These are phyloP conservation scores for Boletus patriciae DNA, from an alignment of 768 basidiomycete species.

Conservation along the genomic window DNA sequence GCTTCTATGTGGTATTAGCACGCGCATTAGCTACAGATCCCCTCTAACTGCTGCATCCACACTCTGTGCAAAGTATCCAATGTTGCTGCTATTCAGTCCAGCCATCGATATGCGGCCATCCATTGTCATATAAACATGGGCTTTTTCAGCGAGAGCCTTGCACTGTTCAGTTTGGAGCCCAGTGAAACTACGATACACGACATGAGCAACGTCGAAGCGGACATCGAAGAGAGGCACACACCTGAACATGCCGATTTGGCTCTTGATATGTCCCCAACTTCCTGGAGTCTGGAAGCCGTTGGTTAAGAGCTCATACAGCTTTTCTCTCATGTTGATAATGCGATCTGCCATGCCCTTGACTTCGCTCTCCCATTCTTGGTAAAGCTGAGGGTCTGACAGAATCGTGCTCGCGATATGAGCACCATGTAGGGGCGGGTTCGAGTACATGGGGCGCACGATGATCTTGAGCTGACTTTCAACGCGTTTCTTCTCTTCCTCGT, in stretches of 20 bases:
- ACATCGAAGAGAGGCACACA: constrained; percentile 35
- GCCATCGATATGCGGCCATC: constrained; percentile 96
- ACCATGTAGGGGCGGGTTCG: constrained; percentile 93
- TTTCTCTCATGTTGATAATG: constrained; percentile 90
- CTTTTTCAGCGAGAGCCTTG: constrained; percentile 79
- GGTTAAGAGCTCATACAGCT: constrained; percentile 73
- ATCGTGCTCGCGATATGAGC: constrained; percentile 86
- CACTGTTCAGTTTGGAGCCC: constrained; percentile 80
- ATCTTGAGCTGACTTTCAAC: constrained; percentile 96
- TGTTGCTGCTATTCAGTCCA: constrained; percentile 79
- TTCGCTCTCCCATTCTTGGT: constrained; percentile 86
- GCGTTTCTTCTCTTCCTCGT: constrained; percentile 76
- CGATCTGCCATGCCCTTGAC: constrained; percentile 95
- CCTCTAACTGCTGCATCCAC: constrained; percentile 83
- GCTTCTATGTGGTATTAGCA: constrained; percentile 27
- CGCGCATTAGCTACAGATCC: constrained; percentile 48
- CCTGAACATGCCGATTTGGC: constrained; percentile 99
- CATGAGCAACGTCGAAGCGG: neutral
- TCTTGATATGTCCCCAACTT: constrained; percentile 92
- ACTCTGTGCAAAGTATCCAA: constrained; percentile 87
- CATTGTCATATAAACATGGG: constrained; percentile 91
- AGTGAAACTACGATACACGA: constrained; percentile 61
- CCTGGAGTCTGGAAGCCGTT: constrained; percentile 87
- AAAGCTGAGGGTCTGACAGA: constrained; percentile 69
- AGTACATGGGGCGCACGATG: constrained; percentile 94